phyloP scores from a whole-genome alignment of 495 filamentous ascomycete species.

The Hyphodiscus hymeniophilus region DNA sequence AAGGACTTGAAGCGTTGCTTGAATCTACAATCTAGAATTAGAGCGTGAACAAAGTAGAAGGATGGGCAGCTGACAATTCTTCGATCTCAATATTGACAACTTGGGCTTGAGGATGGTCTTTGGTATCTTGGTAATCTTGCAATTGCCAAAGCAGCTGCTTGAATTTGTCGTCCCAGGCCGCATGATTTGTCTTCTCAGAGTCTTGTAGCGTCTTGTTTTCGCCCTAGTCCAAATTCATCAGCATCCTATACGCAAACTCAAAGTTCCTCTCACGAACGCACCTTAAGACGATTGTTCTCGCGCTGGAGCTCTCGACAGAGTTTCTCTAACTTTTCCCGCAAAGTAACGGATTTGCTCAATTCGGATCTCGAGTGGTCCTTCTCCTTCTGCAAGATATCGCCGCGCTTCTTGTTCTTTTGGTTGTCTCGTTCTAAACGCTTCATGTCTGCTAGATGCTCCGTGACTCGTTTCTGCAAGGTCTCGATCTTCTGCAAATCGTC shows the following conservation, averaged over 20 bases:
- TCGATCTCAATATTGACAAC: conserved; percentile 75
- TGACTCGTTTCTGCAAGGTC: conserved; percentile 79
- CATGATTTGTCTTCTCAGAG: conserved; percentile 69
- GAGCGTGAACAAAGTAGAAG: not conserved
- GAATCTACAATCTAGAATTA: conserved; percentile 47
- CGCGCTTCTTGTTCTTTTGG: conserved; percentile 89
- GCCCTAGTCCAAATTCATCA: conserved; percentile 48
- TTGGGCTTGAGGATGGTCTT: conserved; percentile 66
- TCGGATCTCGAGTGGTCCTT: conserved; percentile 84
- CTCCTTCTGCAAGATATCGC: conserved; percentile 92
- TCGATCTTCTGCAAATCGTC: conserved; percentile 70
- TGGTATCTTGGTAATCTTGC: conserved; percentile 70
- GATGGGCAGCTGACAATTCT: conserved; percentile 57
- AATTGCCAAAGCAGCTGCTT: conserved; percentile 67
- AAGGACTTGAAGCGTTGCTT: conserved; percentile 86
- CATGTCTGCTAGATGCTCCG: conserved; percentile 87
- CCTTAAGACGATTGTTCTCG: conserved; percentile 97
- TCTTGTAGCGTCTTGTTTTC: conserved; percentile 84
- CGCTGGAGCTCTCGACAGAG: conserved; percentile 84
- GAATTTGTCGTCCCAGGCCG: conserved; percentile 76
- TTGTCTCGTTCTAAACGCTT: conserved; percentile 90
- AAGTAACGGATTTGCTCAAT: conserved; percentile 72
- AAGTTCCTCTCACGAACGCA: conserved; percentile 28
- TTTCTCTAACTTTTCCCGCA: conserved; percentile 94
- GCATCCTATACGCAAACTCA: conserved; percentile 1